Evolutionary conservation across 371 early-diverging fungal genomes (phyloP), one percentile per base, ranked within the genome.

Genomic region (Conidiobolus incongruus): DNA sequence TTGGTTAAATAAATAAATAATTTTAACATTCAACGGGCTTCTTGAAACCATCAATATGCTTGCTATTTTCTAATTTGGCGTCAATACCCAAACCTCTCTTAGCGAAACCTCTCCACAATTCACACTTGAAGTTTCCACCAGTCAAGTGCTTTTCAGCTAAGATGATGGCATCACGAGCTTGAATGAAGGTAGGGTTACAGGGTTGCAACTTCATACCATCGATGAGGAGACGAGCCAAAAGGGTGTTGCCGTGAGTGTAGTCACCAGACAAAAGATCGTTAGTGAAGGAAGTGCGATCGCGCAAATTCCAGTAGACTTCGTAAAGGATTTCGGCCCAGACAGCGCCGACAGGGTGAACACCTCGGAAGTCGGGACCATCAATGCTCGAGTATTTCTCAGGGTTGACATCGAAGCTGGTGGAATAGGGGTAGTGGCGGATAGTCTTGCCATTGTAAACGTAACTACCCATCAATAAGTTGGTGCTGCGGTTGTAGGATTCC

Each of bases 161-260:
- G 31, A 92, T 45, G 47, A 90, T 88, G 28, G 93, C 91, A 54
- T 90, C 86, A 56, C 93, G 79, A 33, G 91, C 86, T 45, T 82
- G 72, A 24, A 77, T 63, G 55, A 92, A 90, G 23, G 62, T 65
- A 2, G 93, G 93, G 40, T 61, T 61, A 62, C 93, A 92, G 17
- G 86, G 86, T 56, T 89, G 91, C 15, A 85, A 55, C 60, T 81
- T 85, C 63, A 92, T 54, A 24, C 86, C 88, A 47, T 88, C 90
- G 7, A 90, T 65, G 15, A 92, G 73, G 31, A 88, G 60, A 53
- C 87, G 82, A 19, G 85, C 53, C 8, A 72, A 72, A 20, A 86
- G 49, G 1, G 80, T 75, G 59, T 91, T 91, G 47, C 89, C 92
- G 40, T 78, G 51, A 15, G 59, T 51, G 10, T 62, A 24, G 29